Percentiles rank a stretch among this genome's conserved stretches.
Conservation (phyloP, 805 yeast genomes). For the Candida anglica region DNA sequence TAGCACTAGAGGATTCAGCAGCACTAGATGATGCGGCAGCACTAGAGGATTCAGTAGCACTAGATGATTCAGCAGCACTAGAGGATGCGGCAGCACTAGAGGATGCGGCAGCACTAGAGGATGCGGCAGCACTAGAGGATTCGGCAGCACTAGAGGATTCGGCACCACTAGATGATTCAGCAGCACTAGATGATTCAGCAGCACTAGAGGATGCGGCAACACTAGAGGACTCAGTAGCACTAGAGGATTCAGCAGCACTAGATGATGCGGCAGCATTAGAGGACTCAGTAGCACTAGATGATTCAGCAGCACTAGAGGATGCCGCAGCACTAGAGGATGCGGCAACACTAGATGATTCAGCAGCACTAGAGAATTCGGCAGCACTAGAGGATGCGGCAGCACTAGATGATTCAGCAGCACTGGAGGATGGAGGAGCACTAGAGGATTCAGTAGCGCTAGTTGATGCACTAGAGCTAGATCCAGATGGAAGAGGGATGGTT, state of each 20-base stretch:
- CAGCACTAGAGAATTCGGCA: constrained; percentile 1
- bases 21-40: not conserved
- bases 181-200: not conserved
- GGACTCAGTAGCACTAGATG: constrained; percentile 3
- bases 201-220: not conserved
- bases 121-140: no score
- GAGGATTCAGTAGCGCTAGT: not conserved
- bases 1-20: not conserved
- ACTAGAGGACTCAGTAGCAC: not conserved
- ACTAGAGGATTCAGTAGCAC: not conserved
- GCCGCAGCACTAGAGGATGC: not conserved
- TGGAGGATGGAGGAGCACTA: no score
- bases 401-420: not conserved
- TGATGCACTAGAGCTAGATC: constrained; percentile 1
- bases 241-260: not conserved
- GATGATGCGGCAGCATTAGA: not conserved
- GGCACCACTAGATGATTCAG: not conserved
- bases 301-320: not conserved
- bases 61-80: not conserved
- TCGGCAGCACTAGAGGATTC: not conserved
- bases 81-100: constrained; percentile 1
- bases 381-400: not conserved
- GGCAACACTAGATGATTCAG: constrained; percentile 1
- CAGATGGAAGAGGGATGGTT: constrained; percentile 1
- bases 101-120: no score